A percentile compares a stretch with the other conserved stretches of the same genome.
Conservation (phyloP, 176 grass and related monocot genomes). For the Aegilops speltoides region DNA sequence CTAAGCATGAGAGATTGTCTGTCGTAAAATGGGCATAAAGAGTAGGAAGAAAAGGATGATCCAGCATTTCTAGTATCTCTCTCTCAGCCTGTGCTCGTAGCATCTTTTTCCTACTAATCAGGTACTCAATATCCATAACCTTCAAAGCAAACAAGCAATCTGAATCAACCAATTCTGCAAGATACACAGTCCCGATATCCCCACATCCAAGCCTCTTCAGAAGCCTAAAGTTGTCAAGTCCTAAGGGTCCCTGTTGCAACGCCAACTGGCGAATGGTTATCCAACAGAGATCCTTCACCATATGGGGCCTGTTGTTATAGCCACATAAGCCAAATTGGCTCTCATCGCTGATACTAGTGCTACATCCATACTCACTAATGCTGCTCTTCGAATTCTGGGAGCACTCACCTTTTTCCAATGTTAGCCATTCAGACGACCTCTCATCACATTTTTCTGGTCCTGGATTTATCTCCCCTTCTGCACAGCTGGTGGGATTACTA, state of each 20-base stretch:
- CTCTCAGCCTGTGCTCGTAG: slow-evolving; percentile 92
- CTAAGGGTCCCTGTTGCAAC: slow-evolving; percentile 69
- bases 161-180: slow-evolving; percentile 77
- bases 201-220: slow-evolving; percentile 96
- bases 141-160: slow-evolving; percentile 97
- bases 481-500: slow-evolving; percentile 38
- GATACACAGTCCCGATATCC: slow-evolving; percentile 94
- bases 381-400: slow-evolving; percentile 92
- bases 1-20: slow-evolving; percentile 94
- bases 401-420: slow-evolving; percentile 61
- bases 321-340: slow-evolving; percentile 52
- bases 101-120: slow-evolving; percentile 91
- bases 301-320: slow-evolving; percentile 80
- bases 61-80: slow-evolving; percentile 94
- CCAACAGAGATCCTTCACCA: slow-evolving; percentile 93
- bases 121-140: slow-evolving; percentile 96
- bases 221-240: slow-evolving; percentile 92
- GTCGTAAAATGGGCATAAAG: slow-evolving; percentile 94
- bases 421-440: slow-evolving; percentile 41
- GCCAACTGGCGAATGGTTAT: slow-evolving; percentile 59
- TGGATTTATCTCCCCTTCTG: slow-evolving; percentile 32
- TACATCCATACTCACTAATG: slow-evolving; percentile 79
- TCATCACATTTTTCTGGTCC: slow-evolving; percentile 32
- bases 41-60: slow-evolving; percentile 95
- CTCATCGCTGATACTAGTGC: slow-evolving; percentile 63